These are phyloP conservation scores for Pholiota adiposa DNA, from an alignment of 1,284 basidiomycete species.

Conservation along the genomic window DNA sequence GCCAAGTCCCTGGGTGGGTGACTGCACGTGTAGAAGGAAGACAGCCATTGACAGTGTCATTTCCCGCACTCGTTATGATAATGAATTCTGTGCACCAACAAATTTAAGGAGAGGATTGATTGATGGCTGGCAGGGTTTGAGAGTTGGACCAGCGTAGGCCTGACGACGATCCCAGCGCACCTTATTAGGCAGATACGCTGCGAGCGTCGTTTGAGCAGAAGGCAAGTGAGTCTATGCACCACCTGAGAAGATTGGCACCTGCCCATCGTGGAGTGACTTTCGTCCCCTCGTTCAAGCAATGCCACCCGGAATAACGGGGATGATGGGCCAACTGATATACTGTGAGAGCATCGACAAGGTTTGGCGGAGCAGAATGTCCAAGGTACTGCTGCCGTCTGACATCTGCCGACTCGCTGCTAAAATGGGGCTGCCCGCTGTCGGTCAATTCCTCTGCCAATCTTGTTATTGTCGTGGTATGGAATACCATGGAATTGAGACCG, in stretches of 20 bases:
- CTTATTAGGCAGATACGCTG: not conserved
- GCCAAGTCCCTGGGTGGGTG: not conserved
- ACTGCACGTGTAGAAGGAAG: not conserved
- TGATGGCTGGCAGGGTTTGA: constrained; percentile 7
- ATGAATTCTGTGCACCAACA: not conserved
- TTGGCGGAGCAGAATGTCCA: not conserved
- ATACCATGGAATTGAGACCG: not conserved
- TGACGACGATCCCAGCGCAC: constrained; percentile 2
- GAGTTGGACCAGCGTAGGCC: constrained; percentile 9
- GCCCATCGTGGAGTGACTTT: not conserved
- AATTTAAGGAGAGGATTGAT: not conserved
- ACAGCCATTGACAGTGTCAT: not conserved
- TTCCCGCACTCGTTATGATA: not conserved
- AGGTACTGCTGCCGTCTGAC: not conserved
- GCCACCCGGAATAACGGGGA: not conserved
- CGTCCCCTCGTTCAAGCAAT: not conserved
- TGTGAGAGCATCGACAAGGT: not conserved
- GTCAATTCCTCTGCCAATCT: not conserved
- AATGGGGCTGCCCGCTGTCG: not conserved
- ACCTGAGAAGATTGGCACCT: not conserved
- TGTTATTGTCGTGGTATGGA: not conserved
- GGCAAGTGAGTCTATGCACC: not conserved
- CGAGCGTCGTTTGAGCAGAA: not conserved
- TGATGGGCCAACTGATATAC: not conserved
- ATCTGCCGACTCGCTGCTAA: not conserved